A percentile compares a stretch with the other conserved stretches of the same genome.
These are phyloP conservation scores for Yamadazyma oceani DNA, from an alignment of 1,139 yeast species.

Conservation along the genomic window DNA sequence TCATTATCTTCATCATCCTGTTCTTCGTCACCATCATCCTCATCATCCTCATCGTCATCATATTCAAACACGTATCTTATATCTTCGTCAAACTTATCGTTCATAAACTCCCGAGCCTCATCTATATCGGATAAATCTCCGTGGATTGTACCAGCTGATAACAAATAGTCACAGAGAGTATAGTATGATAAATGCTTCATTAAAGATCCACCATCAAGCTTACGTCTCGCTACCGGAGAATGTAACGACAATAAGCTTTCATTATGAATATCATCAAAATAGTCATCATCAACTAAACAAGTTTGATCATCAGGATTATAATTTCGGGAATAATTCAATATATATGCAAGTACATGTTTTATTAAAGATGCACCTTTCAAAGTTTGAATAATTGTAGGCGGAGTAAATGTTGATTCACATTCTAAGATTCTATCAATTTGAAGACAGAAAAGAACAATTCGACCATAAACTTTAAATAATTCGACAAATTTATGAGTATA, in stretches of 20 bases:
- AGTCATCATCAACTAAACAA: constrained; percentile 4
- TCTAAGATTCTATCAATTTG: constrained; percentile 66
- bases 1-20: neutral
- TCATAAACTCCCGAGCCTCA: constrained; percentile 23
- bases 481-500: constrained; percentile 55
- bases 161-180: constrained; percentile 7
- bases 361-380: constrained; percentile 65
- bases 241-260: constrained; percentile 39
- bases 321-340: constrained; percentile 37
- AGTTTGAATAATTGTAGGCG: constrained; percentile 49
- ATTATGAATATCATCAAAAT: constrained; percentile 8
- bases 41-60: constrained; percentile 37
- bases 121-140: constrained; percentile 14
- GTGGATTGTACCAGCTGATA: constrained; percentile 1
- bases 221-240: constrained; percentile 61
- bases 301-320: constrained; percentile 2
- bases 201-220: constrained; percentile 53
- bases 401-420: constrained; percentile 42
- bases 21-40: constrained; percentile 8
- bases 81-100: constrained; percentile 73
- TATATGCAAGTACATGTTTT: constrained; percentile 59
- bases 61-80: constrained; percentile 68
- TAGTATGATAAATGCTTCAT: constrained; percentile 7
- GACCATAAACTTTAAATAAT: constrained; percentile 65
- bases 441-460: constrained; percentile 54